These are phyloP conservation scores for Capillidium rhysosporum DNA, from an alignment of 371 early-diverging fungal genomes.

Conservation along the genomic window DNA sequence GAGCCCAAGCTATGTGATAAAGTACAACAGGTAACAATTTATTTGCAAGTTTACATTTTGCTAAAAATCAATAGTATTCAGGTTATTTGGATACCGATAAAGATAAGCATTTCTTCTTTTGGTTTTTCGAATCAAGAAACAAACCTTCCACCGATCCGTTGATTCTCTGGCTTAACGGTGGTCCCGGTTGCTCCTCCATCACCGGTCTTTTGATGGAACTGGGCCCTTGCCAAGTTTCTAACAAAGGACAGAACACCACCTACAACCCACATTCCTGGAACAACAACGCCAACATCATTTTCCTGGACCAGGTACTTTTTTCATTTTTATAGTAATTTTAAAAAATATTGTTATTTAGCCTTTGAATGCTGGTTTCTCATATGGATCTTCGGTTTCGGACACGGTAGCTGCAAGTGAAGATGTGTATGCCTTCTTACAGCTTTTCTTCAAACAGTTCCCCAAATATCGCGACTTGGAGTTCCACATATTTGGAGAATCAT, in stretches of 20 bases:
- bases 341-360: conserved; percentile 18
- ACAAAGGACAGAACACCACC: conserved; percentile 27
- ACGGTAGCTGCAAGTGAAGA: conserved; percentile 41
- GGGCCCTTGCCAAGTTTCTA: conserved; percentile 48
- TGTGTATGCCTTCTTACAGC: conserved; percentile 53
- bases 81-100: conserved; percentile 52
- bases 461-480: conserved; percentile 32
- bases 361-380: conserved; percentile 51
- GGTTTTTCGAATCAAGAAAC: conserved; percentile 55
- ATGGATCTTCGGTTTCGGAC: conserved; percentile 30
- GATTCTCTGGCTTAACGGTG: conserved; percentile 54
- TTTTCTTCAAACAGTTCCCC: conserved; percentile 33
- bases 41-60: neutral
- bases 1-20: conserved; percentile 48
- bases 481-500: conserved; percentile 52
- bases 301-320: conserved; percentile 41
- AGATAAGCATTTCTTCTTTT: conserved; percentile 41
- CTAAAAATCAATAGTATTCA: conserved; percentile 20
- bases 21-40: conserved; percentile 36
- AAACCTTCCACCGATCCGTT: conserved; percentile 41
- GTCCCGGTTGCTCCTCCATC: conserved; percentile 62
- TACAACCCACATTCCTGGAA: conserved; percentile 45
- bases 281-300: conserved; percentile 47
- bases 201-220: conserved; percentile 54
- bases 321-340: neutral